Base-by-base conservation (phyloP, 306 rosid species). In the Ceratonia siliqua region DNA sequence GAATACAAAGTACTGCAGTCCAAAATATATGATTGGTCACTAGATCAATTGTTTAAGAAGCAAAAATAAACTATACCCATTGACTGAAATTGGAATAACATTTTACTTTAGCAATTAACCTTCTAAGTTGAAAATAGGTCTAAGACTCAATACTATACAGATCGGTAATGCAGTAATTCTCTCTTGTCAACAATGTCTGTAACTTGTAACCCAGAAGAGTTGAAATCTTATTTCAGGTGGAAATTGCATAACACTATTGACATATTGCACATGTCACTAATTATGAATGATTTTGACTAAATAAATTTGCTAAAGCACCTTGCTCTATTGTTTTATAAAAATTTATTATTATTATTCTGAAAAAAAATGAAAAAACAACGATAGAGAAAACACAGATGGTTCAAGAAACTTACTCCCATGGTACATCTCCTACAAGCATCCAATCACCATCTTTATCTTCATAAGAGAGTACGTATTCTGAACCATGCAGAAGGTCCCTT, bases 351-450 rank as follows among this genome's bases (percentile, higher is more conserved):
- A 11, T 18, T 3, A 38, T 56, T 33, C n/a, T n/a, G 55, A 27
- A 3, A 35, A 6, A 62, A 21, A 38, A 63, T 22, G 13, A 61
- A 17, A 22, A 35, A 6, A 57, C 7, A 24, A 45, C 68, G 22
- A 21, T 18, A 42, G 15, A 53, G 21, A 49, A 52, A 39, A 64
- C 14, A 74, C 0, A 11, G 33, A 63, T 48, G 55, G 66, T 10
- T 41, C 10, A 27, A n/a, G 27, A 73, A 63, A 88, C 96, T 92
- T 81, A 90, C 98, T 82, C 79, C 85, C 85, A 82, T 1, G 82
- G 85, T 38, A 82, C 82, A 82, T 82, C 85, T 54, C 85, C 85
- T 0, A 82, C 82, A 64, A 82, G 82, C 85, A 82, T 82, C 85
- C 82, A 82, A 27, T 76, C 85, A 10, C 85, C 85, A 58, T 82